These are phyloP conservation scores for Skeletonema potamos DNA, from an alignment of 108 stramenopile genomes.

Conservation along the genomic window DNA sequence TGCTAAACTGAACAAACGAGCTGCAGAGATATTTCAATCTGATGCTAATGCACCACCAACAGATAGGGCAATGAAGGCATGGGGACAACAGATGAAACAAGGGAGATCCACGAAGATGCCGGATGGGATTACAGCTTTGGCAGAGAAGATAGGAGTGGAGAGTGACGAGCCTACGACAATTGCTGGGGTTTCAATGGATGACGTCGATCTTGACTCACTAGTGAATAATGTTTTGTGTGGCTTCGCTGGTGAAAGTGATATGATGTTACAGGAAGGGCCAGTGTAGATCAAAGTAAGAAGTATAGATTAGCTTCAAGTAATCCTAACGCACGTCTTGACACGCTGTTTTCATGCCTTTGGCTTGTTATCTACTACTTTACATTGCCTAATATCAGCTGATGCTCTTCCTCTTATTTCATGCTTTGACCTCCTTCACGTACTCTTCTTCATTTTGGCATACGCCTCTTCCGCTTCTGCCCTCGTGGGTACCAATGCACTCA, in stretches of 20 bases:
- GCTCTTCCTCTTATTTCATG: not conserved
- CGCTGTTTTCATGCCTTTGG: not conserved
- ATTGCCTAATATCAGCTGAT: not conserved
- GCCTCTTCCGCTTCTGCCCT: constrained; percentile 66
- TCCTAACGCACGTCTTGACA: not conserved
- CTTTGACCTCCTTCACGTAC: not conserved
- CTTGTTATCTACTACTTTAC: not conserved
- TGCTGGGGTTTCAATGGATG: constrained; percentile 17
- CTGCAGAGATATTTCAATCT: constrained; percentile 63
- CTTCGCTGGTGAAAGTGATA: constrained; percentile 11
- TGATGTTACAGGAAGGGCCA: not conserved
- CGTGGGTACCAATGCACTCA: constrained; percentile 78
- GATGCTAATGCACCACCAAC: constrained; percentile 58
- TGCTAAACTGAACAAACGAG: constrained; percentile 69
- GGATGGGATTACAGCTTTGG: constrained; percentile 50
- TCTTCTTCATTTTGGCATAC: constrained; percentile 43
- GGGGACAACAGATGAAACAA: constrained; percentile 48
- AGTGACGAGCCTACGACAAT: constrained; percentile 25
- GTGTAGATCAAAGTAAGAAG: not conserved
- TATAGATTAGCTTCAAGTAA: not conserved
- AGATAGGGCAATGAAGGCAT: constrained; percentile 41
- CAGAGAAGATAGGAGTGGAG: constrained; percentile 62
- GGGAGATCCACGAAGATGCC: constrained; percentile 32
- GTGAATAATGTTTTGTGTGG: constrained; percentile 34
- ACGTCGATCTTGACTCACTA: constrained; percentile 33